A percentile compares a stretch with the other conserved stretches of the same genome.
These are phyloP conservation scores for Penicillium crystallinum DNA, from an alignment of 495 filamentous ascomycete species.

Conservation along the genomic window DNA sequence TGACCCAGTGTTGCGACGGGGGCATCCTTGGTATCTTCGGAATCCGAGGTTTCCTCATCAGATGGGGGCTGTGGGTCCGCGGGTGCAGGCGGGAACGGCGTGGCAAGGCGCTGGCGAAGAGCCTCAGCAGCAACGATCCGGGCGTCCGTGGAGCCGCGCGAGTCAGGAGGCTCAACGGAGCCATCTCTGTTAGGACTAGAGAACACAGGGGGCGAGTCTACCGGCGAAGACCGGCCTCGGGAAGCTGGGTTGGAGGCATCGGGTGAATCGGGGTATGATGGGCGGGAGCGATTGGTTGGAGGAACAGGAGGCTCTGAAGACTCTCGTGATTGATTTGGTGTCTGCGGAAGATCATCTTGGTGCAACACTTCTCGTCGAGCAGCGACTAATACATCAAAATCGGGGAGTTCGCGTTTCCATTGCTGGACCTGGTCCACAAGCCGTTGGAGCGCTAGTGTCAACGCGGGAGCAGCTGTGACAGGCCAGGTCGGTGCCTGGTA, in stretches of 20 bases:
- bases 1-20: constrained; percentile 66
- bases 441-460: constrained; percentile 36
- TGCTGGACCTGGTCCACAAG: constrained; percentile 61
- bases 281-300: constrained; percentile 40
- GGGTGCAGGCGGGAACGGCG: constrained; percentile 27
- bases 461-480: constrained; percentile 29
- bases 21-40: constrained; percentile 24
- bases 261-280: constrained; percentile 52
- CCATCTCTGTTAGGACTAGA: constrained; percentile 19
- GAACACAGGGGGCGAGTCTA: constrained; percentile 11
- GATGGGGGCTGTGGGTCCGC: background rate
- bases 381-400: constrained; percentile 71
- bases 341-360: constrained; percentile 23
- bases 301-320: constrained; percentile 19
- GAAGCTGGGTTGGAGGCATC: constrained; percentile 40
- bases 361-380: constrained; percentile 55
- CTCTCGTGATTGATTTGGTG: constrained; percentile 16
- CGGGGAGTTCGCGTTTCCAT: constrained; percentile 63
- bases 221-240: constrained; percentile 19
- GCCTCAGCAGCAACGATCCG: constrained; percentile 29
- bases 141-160: constrained; percentile 27
- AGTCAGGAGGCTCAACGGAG: constrained; percentile 19
- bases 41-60: constrained; percentile 18
- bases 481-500: constrained; percentile 39
- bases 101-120: constrained; percentile 33